Base-by-base conservation (phyloP, 2,329 filamentous ascomycete genomes). In the Ceratocystis huliohia region DNA sequence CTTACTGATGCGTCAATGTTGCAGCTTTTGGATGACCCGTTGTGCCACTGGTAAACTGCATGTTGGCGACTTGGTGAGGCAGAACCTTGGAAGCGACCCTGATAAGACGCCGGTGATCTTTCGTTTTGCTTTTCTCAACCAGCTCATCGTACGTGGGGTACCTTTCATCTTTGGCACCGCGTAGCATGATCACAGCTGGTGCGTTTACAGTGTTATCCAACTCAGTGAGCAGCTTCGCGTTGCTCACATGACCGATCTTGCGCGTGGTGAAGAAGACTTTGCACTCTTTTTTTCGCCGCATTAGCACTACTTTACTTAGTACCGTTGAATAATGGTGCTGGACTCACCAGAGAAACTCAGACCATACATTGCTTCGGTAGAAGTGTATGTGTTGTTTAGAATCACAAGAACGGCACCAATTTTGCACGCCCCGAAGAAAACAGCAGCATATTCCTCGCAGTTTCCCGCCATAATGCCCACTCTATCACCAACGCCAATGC, bases 351-450 rank as follows among this genome's bases (percentile, higher is more conserved):
- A 85, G 72, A 91, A 89, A 65, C 82, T 81, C 33, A 92, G 74
- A 8, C 86, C 88, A 74, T 88, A 87, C 73, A 85, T 81, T 61
- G 87, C 84, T 75, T 92, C 88, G 1, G 81, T 83, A 1, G 85
- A 80, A 1, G 88, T 92, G 73, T 92, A 92, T 0, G 88, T 92
- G 75, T 91, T 92, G 76, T 92, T 92, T 70, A 92, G 77, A 57
- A 91, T 89, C 33, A 91, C 88, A 64, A 91, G 78, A 59, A 88
- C 84, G 61, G 82, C 85, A 8, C 86, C 86, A 20, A 88, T 80
- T 61, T 83, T 80, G 50, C 85, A 84, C 10, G 84, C 86, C 2
- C 86, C 87, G 70, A 91, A 90, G 78, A 90, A 89, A 17, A 90
- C 81, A 2, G 87, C 81, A 37, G 88, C 75, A 84, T 93, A 93